Evolutionary conservation across 2,329 filamentous ascomycete genomes (phyloP), one percentile per base, ranked within the genome.

Genomic region (Aspergillus niger): DNA sequence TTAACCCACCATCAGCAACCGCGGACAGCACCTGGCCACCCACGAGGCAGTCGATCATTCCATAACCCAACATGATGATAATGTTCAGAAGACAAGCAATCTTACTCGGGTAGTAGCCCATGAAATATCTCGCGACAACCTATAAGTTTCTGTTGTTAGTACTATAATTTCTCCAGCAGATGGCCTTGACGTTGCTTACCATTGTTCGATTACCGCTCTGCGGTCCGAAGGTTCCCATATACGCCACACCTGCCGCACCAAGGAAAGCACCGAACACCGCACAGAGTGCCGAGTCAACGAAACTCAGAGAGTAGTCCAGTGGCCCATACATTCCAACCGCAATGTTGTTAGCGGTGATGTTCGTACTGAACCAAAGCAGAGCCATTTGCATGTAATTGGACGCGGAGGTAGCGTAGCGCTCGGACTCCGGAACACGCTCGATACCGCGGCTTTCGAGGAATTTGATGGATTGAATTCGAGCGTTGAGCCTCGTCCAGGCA

Each of bases 401-500:
- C 1, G 53, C 62, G 6, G 63, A 54, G n/a, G 74, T 70, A n/a
- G 72, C 72, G 55, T 80, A 77, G 50, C 83, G 80, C 65, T 85
- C 80, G 8, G 81, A 71, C 0, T 77, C 70, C 51, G 81, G 77
- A 0, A 86, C 83, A 10, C 83, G 79, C 67, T 85, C 77, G 39
- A 86, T 85, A 10, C 85, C 84, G 38, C 84, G 80, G 1, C 80
- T 77, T 69, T 86, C 85, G 50, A 63, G 36, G 24, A 55, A 32
- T 10, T 28, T 47, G 41, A 47, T 39, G 28, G 39, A 50, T 8
- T 50, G 47, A 3, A 50, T 50, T 6, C 47, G 47, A 11, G 28
- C 26, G 47, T 50, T 55, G 26, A 55, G 30, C 8, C 39, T 55
- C 20, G 53, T 32, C 28, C 28, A 55, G 28, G 11, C 39, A 17